phyloP scores from a whole-genome alignment of 805 yeast species.

The Lipomyces orientalis region DNA sequence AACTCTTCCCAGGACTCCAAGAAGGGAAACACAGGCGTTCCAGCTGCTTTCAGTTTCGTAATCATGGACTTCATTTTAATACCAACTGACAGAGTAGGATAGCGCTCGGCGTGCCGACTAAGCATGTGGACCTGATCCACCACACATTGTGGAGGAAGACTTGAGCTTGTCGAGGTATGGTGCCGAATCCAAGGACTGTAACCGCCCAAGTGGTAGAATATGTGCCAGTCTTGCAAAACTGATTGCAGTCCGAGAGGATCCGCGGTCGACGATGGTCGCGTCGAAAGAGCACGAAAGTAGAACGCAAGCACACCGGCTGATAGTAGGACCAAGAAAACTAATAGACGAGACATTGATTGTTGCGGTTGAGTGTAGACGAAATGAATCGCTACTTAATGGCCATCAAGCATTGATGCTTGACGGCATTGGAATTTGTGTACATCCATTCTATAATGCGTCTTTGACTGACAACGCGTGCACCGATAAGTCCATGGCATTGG shows the following conservation, averaged over 20 bases:
- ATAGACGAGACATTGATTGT: neutral
- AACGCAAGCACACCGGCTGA: neutral
- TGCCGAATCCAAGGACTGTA: conserved; percentile 30
- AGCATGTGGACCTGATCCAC: conserved; percentile 36
- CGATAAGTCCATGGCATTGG: no score
- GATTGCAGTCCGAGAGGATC: neutral
- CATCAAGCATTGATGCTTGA: neutral
- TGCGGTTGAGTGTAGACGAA: neutral
- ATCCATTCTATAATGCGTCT: neutral
- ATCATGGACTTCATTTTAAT: conserved; percentile 25
- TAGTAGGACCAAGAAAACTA: neutral
- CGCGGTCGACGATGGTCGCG: neutral
- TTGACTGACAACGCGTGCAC: no score
- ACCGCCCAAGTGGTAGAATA: conserved; percentile 32
- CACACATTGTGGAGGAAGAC: conserved; percentile 17
- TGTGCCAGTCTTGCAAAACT: conserved; percentile 11
- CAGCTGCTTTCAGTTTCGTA: conserved; percentile 11
- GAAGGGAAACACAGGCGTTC: conserved; percentile 20
- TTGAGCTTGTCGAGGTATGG: neutral
- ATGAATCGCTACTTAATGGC: neutral
- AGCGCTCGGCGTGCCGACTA: conserved; percentile 33
- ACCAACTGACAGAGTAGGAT: conserved; percentile 30
- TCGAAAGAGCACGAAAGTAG: neutral
- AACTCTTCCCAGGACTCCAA: conserved; percentile 26
- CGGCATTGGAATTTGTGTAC: neutral